Evolutionary conservation across 2,329 filamentous ascomycete species (phyloP).

Genomic region (Colletotrichum filicis): DNA sequence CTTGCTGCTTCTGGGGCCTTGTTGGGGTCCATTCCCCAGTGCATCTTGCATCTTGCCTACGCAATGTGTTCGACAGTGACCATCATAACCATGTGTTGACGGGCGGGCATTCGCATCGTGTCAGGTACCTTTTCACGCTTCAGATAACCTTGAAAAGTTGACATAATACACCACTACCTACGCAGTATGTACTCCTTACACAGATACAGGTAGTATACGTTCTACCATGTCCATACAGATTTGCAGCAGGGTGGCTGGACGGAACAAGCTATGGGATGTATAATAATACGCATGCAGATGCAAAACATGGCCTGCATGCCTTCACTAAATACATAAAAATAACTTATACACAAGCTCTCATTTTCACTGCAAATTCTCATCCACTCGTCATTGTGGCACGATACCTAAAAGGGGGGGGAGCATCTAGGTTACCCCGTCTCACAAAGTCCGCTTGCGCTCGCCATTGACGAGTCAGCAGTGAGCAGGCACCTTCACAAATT

Average conservation of each 20-base stretch:
- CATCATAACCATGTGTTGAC: neutral
- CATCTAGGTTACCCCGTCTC: neutral
- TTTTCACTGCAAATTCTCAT: neutral
- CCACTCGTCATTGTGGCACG: slow-evolving; percentile 9
- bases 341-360: neutral
- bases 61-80: neutral
- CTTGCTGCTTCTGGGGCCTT: slow-evolving; percentile 19
- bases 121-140: neutral
- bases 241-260: neutral
- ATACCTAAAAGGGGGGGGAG: neutral
- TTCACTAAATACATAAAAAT: slow-evolving; percentile 23
- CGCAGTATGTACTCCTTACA: too few relatives aligned
- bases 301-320: neutral
- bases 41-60: neutral
- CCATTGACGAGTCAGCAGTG: slow-evolving; percentile 23
- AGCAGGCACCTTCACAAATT: neutral
- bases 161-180: neutral
- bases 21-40: slow-evolving; percentile 6
- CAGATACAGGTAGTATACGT: neutral
- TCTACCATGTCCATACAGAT: neutral
- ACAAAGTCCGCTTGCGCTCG: slow-evolving; percentile 12
- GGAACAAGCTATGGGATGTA: neutral
- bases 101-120: neutral
- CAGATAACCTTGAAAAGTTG: neutral
- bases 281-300: neutral